Base-by-base conservation (phyloP, 108 stramenopile species). In the Stephanodiscus triporus region DNA sequence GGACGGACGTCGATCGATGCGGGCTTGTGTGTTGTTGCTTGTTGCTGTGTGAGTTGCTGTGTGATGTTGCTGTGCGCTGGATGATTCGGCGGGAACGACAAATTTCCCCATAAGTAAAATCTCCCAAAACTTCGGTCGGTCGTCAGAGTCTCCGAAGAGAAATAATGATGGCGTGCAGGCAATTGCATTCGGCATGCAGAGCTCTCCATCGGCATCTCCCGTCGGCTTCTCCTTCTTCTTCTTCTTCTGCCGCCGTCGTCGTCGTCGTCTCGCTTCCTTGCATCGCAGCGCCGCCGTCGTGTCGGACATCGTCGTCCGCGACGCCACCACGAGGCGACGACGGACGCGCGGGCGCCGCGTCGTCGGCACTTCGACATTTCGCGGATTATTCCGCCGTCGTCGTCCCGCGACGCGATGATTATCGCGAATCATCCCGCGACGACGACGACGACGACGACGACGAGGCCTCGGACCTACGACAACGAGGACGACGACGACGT, bases 141-240 rank as follows among this genome's bases (percentile, higher is more conserved):
- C n/a, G n/a, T n/a, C n/a, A n/a, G n/a, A n/a, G n/a, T 3, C 2
- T 49, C 5, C 48, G 16, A 49, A 2, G 48, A 49, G 48, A 49
- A 6, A 53, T 26, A 19, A 53, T 53, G 19, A 6, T 53, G 23
- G 23, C 53, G 26, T 0, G 9, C 9, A 9, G 26, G 11, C 23
- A 11, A 54, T 2, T 54, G 2, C 23, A 27, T 54, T 54, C 53
- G 53, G 53, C 53, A 0, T 26, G 23, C 13, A 27, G 10, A 23
- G 16, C 43, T 17, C 53, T 54, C 53, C 23, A 54, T 54, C 23
- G 23, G 24, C 53, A 54, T 54, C 53, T 9, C 24, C 53, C 53
- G 26, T 2, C 53, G 23, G 20, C 53, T 9, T 6, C 26, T 6
- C n/a, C 51, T 1, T 1, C 23, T 20, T 4, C 17, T 50, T 4